Evolutionary conservation across 169 alveolate genomes (phyloP).

Genomic region (Cryptosporidium viatorum): DNA sequence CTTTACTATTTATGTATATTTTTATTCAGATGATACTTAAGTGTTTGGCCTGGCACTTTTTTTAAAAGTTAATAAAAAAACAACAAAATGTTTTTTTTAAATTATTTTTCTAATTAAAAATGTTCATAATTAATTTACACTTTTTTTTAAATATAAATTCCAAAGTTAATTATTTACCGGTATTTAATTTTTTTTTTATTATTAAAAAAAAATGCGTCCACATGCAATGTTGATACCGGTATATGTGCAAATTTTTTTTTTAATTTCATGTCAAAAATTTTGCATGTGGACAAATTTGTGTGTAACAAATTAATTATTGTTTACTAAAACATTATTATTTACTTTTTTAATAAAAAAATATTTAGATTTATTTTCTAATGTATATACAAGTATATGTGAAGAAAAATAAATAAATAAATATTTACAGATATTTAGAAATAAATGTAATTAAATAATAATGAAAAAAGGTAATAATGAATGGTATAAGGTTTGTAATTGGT

Average conservation of each 20-base stretch:
- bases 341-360: not conserved
- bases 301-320: not conserved
- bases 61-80: too few relatives aligned
- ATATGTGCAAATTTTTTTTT: conserved; percentile 19
- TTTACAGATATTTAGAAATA: too few relatives aligned
- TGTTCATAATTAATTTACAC: not conserved
- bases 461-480: conserved; percentile 1
- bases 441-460: not conserved
- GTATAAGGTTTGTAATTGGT: conserved; percentile 60
- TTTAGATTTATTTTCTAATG: not conserved
- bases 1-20: not conserved
- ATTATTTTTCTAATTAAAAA: not conserved
- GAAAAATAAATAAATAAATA: too few relatives aligned
- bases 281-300: conserved; percentile 18
- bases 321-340: not conserved
- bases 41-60: too few relatives aligned
- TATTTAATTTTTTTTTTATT: not conserved
- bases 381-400: too few relatives aligned
- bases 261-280: not conserved
- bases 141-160: not conserved
- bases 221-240: conserved; percentile 37
- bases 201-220: conserved; percentile 3
- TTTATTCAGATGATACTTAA: too few relatives aligned
- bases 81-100: too few relatives aligned
- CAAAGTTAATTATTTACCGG: not conserved